A percentile compares a stretch with the other conserved stretches of the same genome.
Conservation (phyloP, 805 yeast genomes). For the Zygosaccharomyces lentus region DNA sequence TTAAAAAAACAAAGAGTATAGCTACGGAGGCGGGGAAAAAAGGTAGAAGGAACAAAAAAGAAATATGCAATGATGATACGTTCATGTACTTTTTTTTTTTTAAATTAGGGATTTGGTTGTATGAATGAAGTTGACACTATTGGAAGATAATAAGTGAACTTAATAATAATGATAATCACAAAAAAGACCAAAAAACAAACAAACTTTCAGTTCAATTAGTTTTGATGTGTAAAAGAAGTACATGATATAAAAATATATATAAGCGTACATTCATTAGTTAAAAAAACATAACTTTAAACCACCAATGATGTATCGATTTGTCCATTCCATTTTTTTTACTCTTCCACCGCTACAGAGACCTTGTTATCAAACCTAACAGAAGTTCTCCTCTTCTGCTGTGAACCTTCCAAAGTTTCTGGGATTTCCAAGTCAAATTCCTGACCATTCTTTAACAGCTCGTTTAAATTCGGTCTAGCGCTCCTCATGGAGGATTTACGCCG, state of each 20-base stretch:
- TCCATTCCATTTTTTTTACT: conserved; percentile 11
- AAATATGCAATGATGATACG: neutral
- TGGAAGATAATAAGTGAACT: neutral
- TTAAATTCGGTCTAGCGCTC: conserved; percentile 38
- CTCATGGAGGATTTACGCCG: conserved; percentile 35
- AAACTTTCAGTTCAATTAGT: conserved; percentile 1
- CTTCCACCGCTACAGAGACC: conserved; percentile 49
- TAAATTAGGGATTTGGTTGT: neutral
- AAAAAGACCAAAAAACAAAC: neutral
- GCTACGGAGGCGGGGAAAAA: neutral
- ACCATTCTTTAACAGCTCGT: conserved; percentile 44
- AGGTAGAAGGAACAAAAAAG: neutral
- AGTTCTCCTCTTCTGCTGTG: conserved; percentile 46
- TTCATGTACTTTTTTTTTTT: neutral
- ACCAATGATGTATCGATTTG: neutral
- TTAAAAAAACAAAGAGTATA: conserved; percentile 18
- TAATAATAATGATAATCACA: neutral
- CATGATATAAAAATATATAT: conserved; percentile 1
- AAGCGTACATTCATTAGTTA: neutral
- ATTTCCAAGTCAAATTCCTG: conserved; percentile 47
- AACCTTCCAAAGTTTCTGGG: conserved; percentile 34
- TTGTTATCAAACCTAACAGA: conserved; percentile 63
- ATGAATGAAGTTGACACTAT: neutral
- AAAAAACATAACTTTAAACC: neutral
- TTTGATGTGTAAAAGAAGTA: neutral